Conservation (phyloP, 306 rosid species). For the Vachellia collinsii region DNA sequence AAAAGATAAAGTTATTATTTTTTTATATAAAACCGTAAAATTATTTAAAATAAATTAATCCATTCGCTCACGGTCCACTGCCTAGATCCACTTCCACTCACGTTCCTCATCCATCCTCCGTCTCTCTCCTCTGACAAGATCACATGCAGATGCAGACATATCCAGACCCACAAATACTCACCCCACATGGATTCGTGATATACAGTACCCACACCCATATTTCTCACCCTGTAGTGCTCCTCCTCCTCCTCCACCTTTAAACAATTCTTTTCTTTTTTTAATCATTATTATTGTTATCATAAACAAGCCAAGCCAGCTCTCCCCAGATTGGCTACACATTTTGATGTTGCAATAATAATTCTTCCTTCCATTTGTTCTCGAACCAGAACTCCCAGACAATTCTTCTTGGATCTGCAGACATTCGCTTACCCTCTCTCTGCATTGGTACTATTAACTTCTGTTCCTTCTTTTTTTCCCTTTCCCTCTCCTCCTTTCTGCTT, state of each 20-base stretch:
- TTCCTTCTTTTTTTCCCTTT: not conserved
- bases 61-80: too few relatives aligned
- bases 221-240: conserved; percentile 24
- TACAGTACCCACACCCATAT: conserved; percentile 47
- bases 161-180: conserved; percentile 66
- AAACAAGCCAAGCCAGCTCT: conserved; percentile 37
- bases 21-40: too few relatives aligned
- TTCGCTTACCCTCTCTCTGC: conserved; percentile 37
- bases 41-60: too few relatives aligned
- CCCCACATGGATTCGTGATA: conserved; percentile 56
- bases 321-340: conserved; percentile 52
- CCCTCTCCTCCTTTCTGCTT: not conserved
- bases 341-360: conserved; percentile 33
- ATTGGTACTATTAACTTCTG: conserved; percentile 44
- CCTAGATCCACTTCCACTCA: not conserved
- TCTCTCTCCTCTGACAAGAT: conserved; percentile 58
- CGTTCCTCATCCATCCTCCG: not conserved
- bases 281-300: not conserved
- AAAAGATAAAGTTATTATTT: too few relatives aligned
- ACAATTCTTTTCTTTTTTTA: not conserved
- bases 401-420: conserved; percentile 51
- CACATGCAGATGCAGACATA: conserved; percentile 87
- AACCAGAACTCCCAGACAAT: conserved; percentile 24
- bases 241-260: conserved; percentile 10
- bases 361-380: conserved; percentile 45